phyloP scores from a whole-genome alignment of 495 filamentous ascomycete species.

The Cercophora samala region DNA sequence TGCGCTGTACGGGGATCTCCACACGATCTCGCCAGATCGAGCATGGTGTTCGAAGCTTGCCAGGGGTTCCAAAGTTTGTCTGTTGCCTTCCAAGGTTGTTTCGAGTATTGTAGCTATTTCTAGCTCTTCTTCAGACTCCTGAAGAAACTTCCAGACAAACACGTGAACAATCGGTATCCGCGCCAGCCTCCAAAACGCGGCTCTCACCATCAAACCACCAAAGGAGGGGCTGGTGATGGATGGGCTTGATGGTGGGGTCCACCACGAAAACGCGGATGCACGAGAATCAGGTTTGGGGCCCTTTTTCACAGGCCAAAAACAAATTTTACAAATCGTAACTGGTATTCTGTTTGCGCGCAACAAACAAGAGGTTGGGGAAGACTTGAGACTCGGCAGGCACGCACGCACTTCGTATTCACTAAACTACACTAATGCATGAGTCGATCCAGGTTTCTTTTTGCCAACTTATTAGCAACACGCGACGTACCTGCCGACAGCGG shows the following conservation, averaged over 20 bases:
- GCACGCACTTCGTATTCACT: background rate
- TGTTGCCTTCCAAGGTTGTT: background rate
- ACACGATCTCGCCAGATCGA: background rate
- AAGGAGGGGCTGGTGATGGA: background rate
- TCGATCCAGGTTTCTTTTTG: background rate
- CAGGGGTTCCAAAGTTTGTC: background rate
- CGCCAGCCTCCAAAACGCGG: background rate
- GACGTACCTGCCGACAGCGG: no score
- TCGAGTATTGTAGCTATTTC: background rate
- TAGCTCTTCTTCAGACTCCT: background rate
- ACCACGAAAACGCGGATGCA: background rate
- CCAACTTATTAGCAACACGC: no score
- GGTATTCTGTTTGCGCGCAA: background rate
- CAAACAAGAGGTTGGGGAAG: background rate
- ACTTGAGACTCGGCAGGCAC: background rate
- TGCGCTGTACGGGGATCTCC: background rate
- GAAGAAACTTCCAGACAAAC: background rate
- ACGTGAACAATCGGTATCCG: background rate
- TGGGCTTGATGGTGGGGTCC: background rate
- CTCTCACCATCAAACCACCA: background rate
- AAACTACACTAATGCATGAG: background rate
- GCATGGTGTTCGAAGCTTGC: background rate
- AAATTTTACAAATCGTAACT: background rate
- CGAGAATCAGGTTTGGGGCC: background rate
- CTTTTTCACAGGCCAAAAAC: no score